Evolutionary conservation across 1,284 basidiomycete species (phyloP).

Genomic region (Ganoderma leucocontextum): DNA sequence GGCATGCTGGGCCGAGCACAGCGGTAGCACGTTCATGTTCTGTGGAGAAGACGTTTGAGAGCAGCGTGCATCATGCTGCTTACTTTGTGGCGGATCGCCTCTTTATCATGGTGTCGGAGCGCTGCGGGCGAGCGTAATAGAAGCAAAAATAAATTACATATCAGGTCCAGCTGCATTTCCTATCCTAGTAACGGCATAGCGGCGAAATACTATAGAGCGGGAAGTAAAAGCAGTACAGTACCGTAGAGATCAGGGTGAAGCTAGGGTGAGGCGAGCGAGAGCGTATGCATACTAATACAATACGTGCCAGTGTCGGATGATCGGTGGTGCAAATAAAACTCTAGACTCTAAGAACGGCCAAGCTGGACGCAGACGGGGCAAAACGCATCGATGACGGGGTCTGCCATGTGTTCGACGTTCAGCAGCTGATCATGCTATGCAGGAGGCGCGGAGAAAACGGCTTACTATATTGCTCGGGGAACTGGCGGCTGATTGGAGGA

Average conservation of each 20-base stretch:
- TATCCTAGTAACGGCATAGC: constrained; percentile 27
- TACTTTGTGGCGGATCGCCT: constrained; percentile 32
- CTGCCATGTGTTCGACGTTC: constrained; percentile 40
- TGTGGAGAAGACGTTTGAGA: constrained; percentile 28
- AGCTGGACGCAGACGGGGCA: constrained; percentile 50
- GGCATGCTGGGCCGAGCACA: constrained; percentile 22
- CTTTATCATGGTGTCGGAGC: constrained; percentile 6
- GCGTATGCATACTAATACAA: constrained; percentile 18
- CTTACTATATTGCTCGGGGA: constrained; percentile 70
- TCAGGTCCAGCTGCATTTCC: constrained; percentile 26
- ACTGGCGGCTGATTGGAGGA: constrained; percentile 61
- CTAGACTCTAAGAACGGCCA: constrained; percentile 33
- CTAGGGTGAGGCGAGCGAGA: constrained; percentile 8
- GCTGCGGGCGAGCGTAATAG: constrained; percentile 24
- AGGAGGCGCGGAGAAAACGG: constrained; percentile 20
- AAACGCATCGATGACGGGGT: constrained; percentile 51
- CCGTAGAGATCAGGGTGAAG: constrained; percentile 13
- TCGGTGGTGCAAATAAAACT: constrained; percentile 11
- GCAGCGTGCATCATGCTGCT: constrained; percentile 27
- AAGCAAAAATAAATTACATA: constrained; percentile 23
- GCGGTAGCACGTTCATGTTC: constrained; percentile 21
- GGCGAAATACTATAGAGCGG: constrained; percentile 27
- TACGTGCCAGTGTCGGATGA: constrained; percentile 8
- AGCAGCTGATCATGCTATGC: constrained; percentile 23
- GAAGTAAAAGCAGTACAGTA: constrained; percentile 31